phyloP scores from a whole-genome alignment of 768 basidiomycete genomes.

The Serendipita sp. region DNA sequence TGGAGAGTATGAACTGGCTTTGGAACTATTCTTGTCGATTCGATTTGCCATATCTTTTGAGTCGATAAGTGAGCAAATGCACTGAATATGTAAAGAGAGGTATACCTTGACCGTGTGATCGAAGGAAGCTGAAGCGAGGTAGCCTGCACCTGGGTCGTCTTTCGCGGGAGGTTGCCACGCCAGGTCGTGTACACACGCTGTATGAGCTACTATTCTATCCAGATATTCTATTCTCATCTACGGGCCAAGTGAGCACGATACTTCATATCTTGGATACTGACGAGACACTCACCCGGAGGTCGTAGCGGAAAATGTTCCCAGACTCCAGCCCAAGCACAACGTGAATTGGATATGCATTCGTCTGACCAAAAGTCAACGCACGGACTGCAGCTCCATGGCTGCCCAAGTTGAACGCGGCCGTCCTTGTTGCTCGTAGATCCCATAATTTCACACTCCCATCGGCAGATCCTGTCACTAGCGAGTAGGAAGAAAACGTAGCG shows the following conservation, averaged over 20 bases:
- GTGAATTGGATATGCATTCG: background rate
- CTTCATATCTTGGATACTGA: background rate
- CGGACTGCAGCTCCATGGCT: background rate
- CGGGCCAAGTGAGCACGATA: background rate
- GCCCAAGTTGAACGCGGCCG: background rate
- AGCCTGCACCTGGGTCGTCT: background rate
- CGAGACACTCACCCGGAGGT: background rate
- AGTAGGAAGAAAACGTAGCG: background rate
- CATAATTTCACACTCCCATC: slow-evolving; percentile 1
- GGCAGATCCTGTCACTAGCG: background rate
- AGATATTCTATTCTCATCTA: slow-evolving; percentile 1
- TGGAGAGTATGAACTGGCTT: slow-evolving; percentile 32
- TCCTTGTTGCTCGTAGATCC: background rate
- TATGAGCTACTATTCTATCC: background rate
- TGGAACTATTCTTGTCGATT: background rate
- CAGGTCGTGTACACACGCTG: background rate
- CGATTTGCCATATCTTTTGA: slow-evolving; percentile 1
- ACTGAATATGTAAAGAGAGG: background rate
- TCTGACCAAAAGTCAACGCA: background rate
- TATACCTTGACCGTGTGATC: slow-evolving; percentile 1
- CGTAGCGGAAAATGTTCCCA: background rate
- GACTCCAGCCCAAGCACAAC: background rate
- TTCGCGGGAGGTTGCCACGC: background rate
- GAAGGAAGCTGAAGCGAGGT: background rate
- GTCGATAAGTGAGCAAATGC: background rate